phyloP scores from a whole-genome alignment of 768 basidiomycete species.

The Podaxis rugospora region DNA sequence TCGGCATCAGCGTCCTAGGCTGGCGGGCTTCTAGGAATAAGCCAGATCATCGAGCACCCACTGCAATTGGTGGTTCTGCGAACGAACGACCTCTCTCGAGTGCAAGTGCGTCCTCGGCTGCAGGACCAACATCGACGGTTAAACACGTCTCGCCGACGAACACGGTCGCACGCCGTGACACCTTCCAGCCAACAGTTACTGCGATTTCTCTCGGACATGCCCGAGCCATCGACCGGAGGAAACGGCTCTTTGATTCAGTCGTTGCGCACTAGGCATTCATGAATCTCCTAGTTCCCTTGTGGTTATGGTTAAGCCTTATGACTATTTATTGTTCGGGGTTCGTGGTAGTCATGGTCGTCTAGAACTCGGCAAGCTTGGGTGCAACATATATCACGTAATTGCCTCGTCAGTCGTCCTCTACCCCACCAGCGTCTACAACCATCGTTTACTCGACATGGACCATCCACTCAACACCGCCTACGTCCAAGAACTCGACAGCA shows the following conservation, averaged over 20 bases:
- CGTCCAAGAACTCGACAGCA: not conserved
- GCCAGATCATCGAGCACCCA: constrained; percentile 48
- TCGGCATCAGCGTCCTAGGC: constrained; percentile 54
- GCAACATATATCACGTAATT: not conserved
- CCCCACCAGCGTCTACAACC: not conserved
- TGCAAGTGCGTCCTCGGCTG: not conserved
- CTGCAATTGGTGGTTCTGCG: constrained; percentile 11
- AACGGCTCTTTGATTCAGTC: constrained; percentile 8
- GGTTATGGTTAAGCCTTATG: constrained; percentile 10
- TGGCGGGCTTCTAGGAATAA: constrained; percentile 53
- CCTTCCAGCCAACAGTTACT: not conserved
- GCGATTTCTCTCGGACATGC: not conserved
- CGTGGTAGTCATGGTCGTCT: not conserved
- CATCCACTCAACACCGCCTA: not conserved
- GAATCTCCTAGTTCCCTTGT: not conserved
- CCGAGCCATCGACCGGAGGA: constrained; percentile 1
- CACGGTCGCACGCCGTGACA: constrained; percentile 7
- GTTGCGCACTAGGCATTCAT: constrained; percentile 6
- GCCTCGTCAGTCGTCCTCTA: not conserved
- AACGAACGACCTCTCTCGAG: constrained; percentile 3
- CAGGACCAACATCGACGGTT: not conserved
- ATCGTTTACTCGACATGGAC: not conserved
- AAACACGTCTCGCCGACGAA: constrained; percentile 11
- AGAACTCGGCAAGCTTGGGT: not conserved
- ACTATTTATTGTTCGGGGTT: not conserved